Evolutionary conservation across 1,284 basidiomycete species (phyloP).

Genomic region (Trametes hirsuta): DNA sequence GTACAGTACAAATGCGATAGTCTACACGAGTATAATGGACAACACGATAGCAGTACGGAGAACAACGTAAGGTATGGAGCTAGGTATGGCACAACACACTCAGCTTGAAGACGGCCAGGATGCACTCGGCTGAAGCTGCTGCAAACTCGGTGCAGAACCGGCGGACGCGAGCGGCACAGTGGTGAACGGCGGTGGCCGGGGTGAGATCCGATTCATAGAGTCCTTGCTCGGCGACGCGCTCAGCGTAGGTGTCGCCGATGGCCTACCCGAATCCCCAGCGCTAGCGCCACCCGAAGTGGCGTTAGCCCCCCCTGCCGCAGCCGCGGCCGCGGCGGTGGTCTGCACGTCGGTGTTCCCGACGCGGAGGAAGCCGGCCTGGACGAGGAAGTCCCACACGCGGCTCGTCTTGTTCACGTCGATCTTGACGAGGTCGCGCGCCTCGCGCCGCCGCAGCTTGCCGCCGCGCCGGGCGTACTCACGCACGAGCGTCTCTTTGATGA

Average conservation of each 20-base stretch:
- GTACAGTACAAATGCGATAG: conserved; percentile 31
- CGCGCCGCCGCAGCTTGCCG: conserved; percentile 82
- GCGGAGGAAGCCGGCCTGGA: conserved; percentile 70
- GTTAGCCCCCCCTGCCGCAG: neutral
- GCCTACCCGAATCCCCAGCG: conserved; percentile 11
- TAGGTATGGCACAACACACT: neutral
- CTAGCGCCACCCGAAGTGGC: neutral
- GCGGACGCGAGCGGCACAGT: conserved; percentile 32
- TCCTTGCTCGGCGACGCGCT: conserved; percentile 46
- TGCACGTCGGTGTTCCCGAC: conserved; percentile 33
- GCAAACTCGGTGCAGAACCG: conserved; percentile 16
- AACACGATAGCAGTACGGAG: conserved; percentile 27
- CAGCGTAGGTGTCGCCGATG: conserved; percentile 37
- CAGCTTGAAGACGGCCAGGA: conserved; percentile 12
- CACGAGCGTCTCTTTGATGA: conserved; percentile 90
- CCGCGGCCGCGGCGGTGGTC: conserved; percentile 14
- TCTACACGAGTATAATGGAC: conserved; percentile 28
- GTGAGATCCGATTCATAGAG: conserved; percentile 33
- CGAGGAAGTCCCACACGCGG: conserved; percentile 88
- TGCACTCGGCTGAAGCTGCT: conserved; percentile 2
- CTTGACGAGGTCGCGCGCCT: conserved; percentile 87
- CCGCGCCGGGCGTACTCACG: conserved; percentile 90
- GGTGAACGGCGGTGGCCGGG: conserved; percentile 35
- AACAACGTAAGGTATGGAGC: conserved; percentile 13
- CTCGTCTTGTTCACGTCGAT: conserved; percentile 93